Conservation (phyloP, 1,284 basidiomycete genomes). For the Testicularia cyperi region DNA sequence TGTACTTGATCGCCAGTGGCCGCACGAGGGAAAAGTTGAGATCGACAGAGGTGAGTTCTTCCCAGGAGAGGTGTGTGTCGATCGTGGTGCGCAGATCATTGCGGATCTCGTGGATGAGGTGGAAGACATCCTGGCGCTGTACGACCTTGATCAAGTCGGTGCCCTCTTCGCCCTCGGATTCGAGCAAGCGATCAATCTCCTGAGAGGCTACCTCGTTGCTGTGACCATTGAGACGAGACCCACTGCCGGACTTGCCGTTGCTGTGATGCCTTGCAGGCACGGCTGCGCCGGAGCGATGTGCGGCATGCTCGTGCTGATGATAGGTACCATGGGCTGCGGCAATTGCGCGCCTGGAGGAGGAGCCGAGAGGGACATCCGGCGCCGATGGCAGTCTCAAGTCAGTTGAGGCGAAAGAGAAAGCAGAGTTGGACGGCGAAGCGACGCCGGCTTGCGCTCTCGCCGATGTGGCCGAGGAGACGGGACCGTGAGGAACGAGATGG, state of each 20-base stretch:
- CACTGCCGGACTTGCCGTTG: too few relatives aligned
- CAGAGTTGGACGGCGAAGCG: not conserved
- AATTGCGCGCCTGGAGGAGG: too few relatives aligned
- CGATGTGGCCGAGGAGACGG: not conserved
- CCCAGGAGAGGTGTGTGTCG: conserved; percentile 50
- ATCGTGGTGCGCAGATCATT: conserved; percentile 42
- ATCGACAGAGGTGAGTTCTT: conserved; percentile 48
- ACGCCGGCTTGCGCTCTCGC: too few relatives aligned
- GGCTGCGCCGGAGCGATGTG: too few relatives aligned
- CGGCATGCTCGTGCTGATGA: too few relatives aligned
- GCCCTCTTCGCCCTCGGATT: conserved; percentile 39
- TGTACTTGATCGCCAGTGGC: conserved; percentile 50
- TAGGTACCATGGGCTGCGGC: too few relatives aligned
- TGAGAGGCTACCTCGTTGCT: conserved; percentile 20
- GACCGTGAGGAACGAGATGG: not conserved
- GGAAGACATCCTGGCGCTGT: conserved; percentile 41
- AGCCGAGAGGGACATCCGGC: too few relatives aligned
- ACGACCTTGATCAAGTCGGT: conserved; percentile 36
- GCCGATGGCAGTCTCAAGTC: too few relatives aligned
- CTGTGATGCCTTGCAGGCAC: too few relatives aligned
- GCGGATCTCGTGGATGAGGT: conserved; percentile 43
- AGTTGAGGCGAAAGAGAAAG: not conserved
- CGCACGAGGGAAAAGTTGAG: conserved; percentile 52
- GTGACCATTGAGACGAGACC: conserved; percentile 6
- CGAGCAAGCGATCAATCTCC: conserved; percentile 29